Percentiles rank a stretch among this genome's conserved stretches.
These are phyloP conservation scores for Chrysoporthe puriensis DNA, from an alignment of 2,329 filamentous ascomycete species.

Conservation along the genomic window DNA sequence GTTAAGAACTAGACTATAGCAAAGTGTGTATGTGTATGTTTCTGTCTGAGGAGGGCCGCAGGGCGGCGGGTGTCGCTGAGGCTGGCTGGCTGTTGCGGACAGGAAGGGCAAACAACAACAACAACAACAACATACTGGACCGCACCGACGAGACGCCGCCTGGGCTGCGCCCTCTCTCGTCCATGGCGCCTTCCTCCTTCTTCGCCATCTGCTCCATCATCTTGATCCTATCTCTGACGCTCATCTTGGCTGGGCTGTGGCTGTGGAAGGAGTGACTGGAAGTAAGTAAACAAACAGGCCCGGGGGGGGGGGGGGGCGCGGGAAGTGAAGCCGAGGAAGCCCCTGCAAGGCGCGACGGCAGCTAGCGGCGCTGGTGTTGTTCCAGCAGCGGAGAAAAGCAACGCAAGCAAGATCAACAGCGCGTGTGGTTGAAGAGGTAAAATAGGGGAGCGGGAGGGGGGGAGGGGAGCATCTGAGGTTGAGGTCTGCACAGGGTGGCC, in stretches of 20 bases:
- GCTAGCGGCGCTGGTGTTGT: background rate
- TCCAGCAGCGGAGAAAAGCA: background rate
- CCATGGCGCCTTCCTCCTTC: slow-evolving; percentile 69
- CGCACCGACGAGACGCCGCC: slow-evolving; percentile 48
- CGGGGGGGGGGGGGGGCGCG: background rate
- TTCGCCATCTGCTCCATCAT: slow-evolving; percentile 54
- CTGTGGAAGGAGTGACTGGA: slow-evolving; percentile 9
- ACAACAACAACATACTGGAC: slow-evolving; percentile 41
- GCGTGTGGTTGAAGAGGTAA: slow-evolving; percentile 33
- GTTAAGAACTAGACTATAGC: background rate
- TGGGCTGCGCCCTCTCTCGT: slow-evolving; percentile 72
- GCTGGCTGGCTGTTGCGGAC: too few species aligned
- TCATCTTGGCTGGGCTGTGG: slow-evolving; percentile 53
- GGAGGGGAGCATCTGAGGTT: slow-evolving; percentile 16
- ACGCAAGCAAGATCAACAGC: slow-evolving; percentile 22
- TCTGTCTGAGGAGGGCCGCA: background rate
- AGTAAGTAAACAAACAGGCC: slow-evolving; percentile 7
- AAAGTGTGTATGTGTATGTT: background rate
- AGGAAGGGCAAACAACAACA: background rate
- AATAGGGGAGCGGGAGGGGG: slow-evolving; percentile 22
- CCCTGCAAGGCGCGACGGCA: background rate
- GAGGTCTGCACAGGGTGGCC: background rate
- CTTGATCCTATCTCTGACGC: slow-evolving; percentile 61
- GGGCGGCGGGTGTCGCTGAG: background rate
- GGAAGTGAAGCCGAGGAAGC: background rate